A percentile compares a stretch with the other conserved stretches of the same genome.
Evolutionary conservation across 805 yeast genomes (phyloP).

Genomic region (Metschnikowia gelsemii): DNA sequence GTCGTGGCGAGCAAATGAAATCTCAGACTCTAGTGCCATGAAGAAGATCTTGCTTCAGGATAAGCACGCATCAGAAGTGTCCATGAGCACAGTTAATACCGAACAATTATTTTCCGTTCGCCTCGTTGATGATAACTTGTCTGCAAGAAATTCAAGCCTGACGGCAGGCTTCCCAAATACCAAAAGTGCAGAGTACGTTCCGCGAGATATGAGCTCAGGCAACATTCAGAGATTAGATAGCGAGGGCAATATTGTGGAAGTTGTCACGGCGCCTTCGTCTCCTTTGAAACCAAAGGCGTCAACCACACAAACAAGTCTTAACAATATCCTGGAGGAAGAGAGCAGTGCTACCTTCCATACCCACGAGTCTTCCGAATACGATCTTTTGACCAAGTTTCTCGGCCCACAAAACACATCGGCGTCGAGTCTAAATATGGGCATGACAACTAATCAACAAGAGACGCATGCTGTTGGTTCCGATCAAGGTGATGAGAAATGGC

Average conservation of each 20-base stretch:
- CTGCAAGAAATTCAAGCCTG: conserved; percentile 31
- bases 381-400: conserved; percentile 18
- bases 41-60: conserved; percentile 17
- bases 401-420: conserved; percentile 11
- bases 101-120: conserved; percentile 78
- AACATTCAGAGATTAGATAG: conserved; percentile 47
- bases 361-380: conserved; percentile 19
- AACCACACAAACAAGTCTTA: conserved; percentile 11
- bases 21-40: conserved; percentile 28
- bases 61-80: conserved; percentile 49
- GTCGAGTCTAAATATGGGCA: conserved; percentile 6
- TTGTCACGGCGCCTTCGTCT: conserved; percentile 2
- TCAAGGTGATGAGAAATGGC: conserved; percentile 37
- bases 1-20: conserved; percentile 45
- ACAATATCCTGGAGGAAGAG: conserved; percentile 19
- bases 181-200: conserved; percentile 3
- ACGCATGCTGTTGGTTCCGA: too few relatives aligned
- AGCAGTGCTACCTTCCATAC: conserved; percentile 12
- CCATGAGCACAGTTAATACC: conserved; percentile 82
- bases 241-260: conserved; percentile 42
- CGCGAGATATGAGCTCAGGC: conserved; percentile 28
- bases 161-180: conserved; percentile 21
- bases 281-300: conserved; percentile 16
- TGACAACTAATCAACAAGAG: too few relatives aligned
- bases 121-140: conserved; percentile 56